A percentile compares a stretch with the other conserved stretches of the same genome.
Conservation (phyloP, 78 protist genomes). For the Dictyostelium brefeldianum region DNA sequence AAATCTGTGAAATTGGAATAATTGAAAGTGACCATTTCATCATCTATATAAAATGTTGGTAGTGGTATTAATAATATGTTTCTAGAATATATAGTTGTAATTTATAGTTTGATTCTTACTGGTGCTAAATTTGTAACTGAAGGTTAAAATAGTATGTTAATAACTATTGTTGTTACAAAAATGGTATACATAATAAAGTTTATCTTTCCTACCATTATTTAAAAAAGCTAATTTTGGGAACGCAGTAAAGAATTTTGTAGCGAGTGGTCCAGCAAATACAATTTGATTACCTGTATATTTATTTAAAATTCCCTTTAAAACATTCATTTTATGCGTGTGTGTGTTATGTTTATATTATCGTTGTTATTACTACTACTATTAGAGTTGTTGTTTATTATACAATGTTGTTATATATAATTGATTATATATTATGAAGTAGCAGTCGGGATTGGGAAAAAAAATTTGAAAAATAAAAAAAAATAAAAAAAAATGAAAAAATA, state of each 20-base stretch:
- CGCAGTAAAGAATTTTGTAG: not conserved
- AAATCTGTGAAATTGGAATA: constrained; percentile 62
- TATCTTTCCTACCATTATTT: constrained; percentile 36
- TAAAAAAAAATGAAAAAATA: not conserved
- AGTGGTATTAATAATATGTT: too few species aligned
- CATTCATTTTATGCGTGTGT: constrained; percentile 19
- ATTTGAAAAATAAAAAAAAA: not conserved
- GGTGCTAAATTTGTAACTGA: constrained; percentile 75
- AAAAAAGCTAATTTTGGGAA: constrained; percentile 47
- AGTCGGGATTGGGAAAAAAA: not conserved
- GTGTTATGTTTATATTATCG: not conserved
- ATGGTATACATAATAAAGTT: not conserved
- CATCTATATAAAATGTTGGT: constrained; percentile 13
- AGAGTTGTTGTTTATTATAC: not conserved
- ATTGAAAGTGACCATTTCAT: constrained; percentile 81
- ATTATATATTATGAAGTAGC: too few species aligned
- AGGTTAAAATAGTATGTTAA: not conserved
- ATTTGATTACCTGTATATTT: constrained; percentile 43
- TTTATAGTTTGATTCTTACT: not conserved
- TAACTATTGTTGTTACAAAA: not conserved
- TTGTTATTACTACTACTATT: not conserved
- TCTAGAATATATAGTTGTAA: too few species aligned
- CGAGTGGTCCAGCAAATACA: constrained; percentile 3
- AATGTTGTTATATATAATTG: not conserved
- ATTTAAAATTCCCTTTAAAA: not conserved